phyloP scores from a whole-genome alignment of 2,329 filamentous ascomycete genomes.

The Aspergillus unguis region DNA sequence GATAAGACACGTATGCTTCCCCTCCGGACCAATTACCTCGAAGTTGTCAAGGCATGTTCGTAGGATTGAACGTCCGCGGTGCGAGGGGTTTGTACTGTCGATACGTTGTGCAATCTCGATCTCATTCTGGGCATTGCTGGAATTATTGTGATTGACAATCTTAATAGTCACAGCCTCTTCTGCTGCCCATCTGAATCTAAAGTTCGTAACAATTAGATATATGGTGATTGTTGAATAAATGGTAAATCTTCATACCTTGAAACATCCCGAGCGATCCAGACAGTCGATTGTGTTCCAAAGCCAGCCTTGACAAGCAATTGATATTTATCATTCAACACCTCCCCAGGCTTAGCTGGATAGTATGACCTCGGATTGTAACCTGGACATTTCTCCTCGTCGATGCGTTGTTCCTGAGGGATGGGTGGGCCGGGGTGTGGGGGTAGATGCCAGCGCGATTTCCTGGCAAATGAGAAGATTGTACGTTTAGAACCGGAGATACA shows the following conservation, averaged over 20 bases:
- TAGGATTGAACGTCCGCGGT: constrained; percentile 20
- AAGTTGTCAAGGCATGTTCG: constrained; percentile 25
- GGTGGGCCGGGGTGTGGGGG: not conserved
- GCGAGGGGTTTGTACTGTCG: constrained; percentile 21
- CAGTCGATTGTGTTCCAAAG: constrained; percentile 42
- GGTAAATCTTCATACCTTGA: constrained; percentile 11
- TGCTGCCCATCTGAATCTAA: constrained; percentile 12
- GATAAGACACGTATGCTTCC: constrained; percentile 34
- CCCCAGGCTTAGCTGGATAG: constrained; percentile 40
- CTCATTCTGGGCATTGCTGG: constrained; percentile 17
- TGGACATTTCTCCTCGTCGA: constrained; percentile 42
- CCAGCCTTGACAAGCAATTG: constrained; percentile 43
- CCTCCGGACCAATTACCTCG: constrained; percentile 20
- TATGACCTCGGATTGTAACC: constrained; percentile 36
- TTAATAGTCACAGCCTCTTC: constrained; percentile 28
- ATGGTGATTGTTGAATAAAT: not conserved
- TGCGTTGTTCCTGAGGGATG: constrained; percentile 10
- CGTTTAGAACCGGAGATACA: not conserved
- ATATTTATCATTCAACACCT: constrained; percentile 37
- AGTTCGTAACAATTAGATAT: not conserved
- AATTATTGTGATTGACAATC: constrained; percentile 24
- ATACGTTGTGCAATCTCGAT: constrained; percentile 31
- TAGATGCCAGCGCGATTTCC: not conserved
- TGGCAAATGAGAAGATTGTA: not conserved
- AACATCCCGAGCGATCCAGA: constrained; percentile 44